Percentiles rank a stretch among this genome's conserved stretches.
Evolutionary conservation across 106 monocot species (phyloP).

Genomic region (Alisma plantagoaquatica): DNA sequence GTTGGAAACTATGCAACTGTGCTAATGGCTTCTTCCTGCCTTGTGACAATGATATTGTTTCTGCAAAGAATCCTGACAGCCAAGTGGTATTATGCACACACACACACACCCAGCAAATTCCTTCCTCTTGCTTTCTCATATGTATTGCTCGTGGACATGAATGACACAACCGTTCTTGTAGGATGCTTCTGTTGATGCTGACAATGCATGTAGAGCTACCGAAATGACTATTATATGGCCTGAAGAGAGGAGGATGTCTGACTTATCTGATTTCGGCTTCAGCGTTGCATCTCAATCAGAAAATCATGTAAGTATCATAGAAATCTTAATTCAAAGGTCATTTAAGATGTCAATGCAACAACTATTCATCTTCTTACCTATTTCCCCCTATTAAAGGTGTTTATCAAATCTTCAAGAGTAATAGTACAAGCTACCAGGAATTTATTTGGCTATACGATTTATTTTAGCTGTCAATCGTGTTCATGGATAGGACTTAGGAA

Average conservation of each 20-base stretch:
- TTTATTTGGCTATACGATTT: too few species aligned
- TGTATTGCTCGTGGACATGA: slow-evolving; percentile 26
- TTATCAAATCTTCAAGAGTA: too few species aligned
- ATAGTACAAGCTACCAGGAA: too few species aligned
- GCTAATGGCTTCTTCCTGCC: neutral
- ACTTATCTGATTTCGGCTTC: slow-evolving; percentile 76
- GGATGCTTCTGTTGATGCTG: too few species aligned
- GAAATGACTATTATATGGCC: slow-evolving; percentile 25
- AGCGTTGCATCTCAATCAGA: slow-evolving; percentile 65
- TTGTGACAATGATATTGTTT: slow-evolving; percentile 6
- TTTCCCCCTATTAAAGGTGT: too few species aligned
- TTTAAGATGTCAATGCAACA: too few species aligned
- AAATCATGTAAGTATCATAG: slow-evolving; percentile 35
- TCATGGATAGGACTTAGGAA: too few species aligned
- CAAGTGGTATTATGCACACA: slow-evolving; percentile 16
- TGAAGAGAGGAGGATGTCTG: slow-evolving; percentile 93
- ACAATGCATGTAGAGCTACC: slow-evolving; percentile 15
- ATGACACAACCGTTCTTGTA: too few species aligned
- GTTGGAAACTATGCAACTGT: slow-evolving; percentile 4
- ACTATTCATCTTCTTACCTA: too few species aligned
- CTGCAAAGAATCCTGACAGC: slow-evolving; percentile 3
- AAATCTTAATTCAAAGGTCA: too few species aligned
- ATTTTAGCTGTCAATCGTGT: too few species aligned
- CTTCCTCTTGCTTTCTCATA: neutral
- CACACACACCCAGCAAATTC: neutral